Percentiles rank a stretch among this genome's conserved stretches.
phyloP scores from a whole-genome alignment of 2,329 filamentous ascomycete species.

The Ilyonectria sp. region DNA sequence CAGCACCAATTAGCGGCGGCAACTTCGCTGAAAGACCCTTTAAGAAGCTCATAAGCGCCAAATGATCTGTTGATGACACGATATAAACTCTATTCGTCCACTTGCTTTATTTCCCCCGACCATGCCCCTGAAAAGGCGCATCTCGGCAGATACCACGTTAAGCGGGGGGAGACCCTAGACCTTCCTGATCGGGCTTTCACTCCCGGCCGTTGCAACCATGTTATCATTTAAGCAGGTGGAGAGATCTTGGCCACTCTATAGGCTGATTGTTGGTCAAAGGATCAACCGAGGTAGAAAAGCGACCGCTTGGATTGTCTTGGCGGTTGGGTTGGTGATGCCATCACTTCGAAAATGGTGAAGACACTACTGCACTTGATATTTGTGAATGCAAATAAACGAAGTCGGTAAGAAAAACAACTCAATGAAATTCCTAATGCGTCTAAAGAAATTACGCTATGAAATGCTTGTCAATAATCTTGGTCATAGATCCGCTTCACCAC shows the following conservation, averaged over 20 bases:
- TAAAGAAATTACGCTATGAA: not conserved
- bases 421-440: not conserved
- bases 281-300: not conserved
- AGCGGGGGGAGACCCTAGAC: conserved; percentile 10
- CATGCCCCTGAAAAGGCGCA: not conserved
- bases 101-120: not conserved
- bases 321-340: not conserved
- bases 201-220: conserved; percentile 17
- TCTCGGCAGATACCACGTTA: conserved; percentile 2
- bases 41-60: not conserved
- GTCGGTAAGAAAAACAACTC: not conserved
- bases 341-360: not conserved
- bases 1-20: not conserved
- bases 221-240: conserved; percentile 28
- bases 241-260: not conserved
- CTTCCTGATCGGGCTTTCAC: conserved; percentile 26
- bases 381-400: not conserved
- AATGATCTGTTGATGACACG: conserved; percentile 5
- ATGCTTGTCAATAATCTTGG: not conserved
- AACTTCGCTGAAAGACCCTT: not conserved
- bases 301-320: not conserved
- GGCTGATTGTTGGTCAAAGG: not conserved
- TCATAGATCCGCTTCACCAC: not conserved
- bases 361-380: not conserved
- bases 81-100: not conserved